Percentiles rank a stretch among this genome's conserved stretches.
phyloP scores from a whole-genome alignment of 805 yeast genomes.

The Metschnikowia lunata region DNA sequence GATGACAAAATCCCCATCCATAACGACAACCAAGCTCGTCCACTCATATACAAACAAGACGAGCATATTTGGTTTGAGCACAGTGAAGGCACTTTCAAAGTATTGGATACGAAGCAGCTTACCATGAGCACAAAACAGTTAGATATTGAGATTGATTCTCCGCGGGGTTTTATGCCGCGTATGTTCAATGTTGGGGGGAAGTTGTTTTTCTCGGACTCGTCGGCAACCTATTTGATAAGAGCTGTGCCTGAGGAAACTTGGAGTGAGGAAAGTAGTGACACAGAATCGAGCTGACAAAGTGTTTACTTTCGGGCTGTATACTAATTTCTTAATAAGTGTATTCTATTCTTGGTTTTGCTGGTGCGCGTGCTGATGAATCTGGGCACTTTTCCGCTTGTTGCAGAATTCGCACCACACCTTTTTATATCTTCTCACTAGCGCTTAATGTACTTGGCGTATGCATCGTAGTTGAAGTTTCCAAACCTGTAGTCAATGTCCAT shows the following conservation, averaged over 20 bases:
- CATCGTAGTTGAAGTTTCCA: slow-evolving; percentile 48
- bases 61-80: slow-evolving; percentile 15
- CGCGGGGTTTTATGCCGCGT: slow-evolving; percentile 6
- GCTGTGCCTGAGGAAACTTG: too few relatives aligned
- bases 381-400: too few relatives aligned
- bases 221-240: neutral
- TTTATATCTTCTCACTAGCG: slow-evolving; percentile 8
- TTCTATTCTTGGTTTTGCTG: too few relatives aligned
- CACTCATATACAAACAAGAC: slow-evolving; percentile 7
- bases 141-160: neutral
- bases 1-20: slow-evolving; percentile 5
- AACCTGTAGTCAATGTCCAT: slow-evolving; percentile 61
- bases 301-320: too few relatives aligned
- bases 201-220: neutral
- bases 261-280: too few relatives aligned
- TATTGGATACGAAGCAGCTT: slow-evolving; percentile 2
- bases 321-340: too few relatives aligned
- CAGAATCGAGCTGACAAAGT: too few relatives aligned
- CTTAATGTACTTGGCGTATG: slow-evolving; percentile 39
- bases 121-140: neutral
- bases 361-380: too few relatives aligned
- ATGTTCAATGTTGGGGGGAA: neutral
- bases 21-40: slow-evolving; percentile 14
- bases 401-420: too few relatives aligned
- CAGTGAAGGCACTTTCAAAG: neutral